A percentile compares a stretch with the other conserved stretches of the same genome.
Conservation (phyloP, 225 moss, liverwort and hornwort genomes). For the Ulota crispa region DNA sequence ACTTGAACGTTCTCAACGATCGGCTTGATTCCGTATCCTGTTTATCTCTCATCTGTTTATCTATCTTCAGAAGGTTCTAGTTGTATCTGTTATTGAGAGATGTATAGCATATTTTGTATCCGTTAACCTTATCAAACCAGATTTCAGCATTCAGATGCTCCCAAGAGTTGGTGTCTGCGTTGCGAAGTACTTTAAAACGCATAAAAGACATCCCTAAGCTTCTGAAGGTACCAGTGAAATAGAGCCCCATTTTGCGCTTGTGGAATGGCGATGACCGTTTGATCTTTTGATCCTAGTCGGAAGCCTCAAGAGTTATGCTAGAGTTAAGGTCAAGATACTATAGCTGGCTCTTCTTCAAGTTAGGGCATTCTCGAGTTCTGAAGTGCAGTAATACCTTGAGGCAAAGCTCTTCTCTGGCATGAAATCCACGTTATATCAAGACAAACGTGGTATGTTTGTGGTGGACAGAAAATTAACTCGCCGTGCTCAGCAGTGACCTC, state of each 20-base stretch:
- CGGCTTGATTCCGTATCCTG: slow-evolving; percentile 92
- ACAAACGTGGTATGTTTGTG: slow-evolving; percentile 9
- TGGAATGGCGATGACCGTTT: slow-evolving; percentile 4
- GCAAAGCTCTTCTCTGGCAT: not conserved
- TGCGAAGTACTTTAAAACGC: slow-evolving; percentile 62
- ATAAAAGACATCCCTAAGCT: slow-evolving; percentile 81
- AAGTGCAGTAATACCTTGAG: not conserved
- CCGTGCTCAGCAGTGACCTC: slow-evolving; percentile 66
- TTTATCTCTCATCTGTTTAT: slow-evolving; percentile 19
- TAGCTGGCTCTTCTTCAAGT: not conserved
- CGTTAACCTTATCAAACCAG: slow-evolving; percentile 37
- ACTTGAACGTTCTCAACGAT: slow-evolving; percentile 72
- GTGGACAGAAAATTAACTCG: slow-evolving; percentile 75
- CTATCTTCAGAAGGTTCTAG: not conserved
- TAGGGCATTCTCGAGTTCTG: not conserved
- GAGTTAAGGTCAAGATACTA: not conserved
- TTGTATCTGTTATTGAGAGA: slow-evolving; percentile 12
- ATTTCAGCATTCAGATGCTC: slow-evolving; percentile 67
- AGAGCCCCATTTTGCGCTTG: not conserved
- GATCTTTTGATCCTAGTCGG: slow-evolving; percentile 8
- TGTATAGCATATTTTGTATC: slow-evolving; percentile 12
- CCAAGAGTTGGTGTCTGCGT: slow-evolving; percentile 68
- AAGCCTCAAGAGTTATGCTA: not conserved
- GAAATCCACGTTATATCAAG: slow-evolving; percentile 2
- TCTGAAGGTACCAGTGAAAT: slow-evolving; percentile 68